Percentiles rank a stretch among this genome's conserved stretches.
Conservation (phyloP, 768 basidiomycete species). For the Psilocybe cubensis region DNA sequence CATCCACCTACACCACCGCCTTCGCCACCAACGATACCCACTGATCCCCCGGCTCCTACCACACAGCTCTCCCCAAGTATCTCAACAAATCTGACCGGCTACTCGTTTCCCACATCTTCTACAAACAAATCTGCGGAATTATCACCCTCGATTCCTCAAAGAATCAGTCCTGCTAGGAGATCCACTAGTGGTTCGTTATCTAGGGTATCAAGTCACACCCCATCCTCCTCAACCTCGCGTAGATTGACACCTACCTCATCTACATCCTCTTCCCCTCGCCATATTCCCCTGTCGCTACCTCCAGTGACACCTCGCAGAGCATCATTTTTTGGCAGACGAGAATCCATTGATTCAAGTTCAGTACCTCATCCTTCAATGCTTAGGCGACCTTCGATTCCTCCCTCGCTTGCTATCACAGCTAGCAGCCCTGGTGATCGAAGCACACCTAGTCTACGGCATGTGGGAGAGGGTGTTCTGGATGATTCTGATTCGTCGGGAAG, state of each 20-base stretch:
- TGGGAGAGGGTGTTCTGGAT: constrained; percentile 78
- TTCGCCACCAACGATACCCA: constrained; percentile 19
- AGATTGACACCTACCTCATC: constrained; percentile 62
- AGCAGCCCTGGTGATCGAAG: constrained; percentile 45
- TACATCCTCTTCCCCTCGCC: constrained; percentile 59
- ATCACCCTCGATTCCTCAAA: constrained; percentile 4
- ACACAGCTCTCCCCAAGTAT: constrained; percentile 18
- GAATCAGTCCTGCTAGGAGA: constrained; percentile 19
- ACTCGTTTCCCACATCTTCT: constrained; percentile 18
- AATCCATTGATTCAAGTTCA: constrained; percentile 33
- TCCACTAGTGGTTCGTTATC: constrained; percentile 18
- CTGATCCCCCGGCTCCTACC: constrained; percentile 5
- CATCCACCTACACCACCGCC: constrained; percentile 27
- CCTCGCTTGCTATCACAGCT: constrained; percentile 33
- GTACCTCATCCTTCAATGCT: not conserved
- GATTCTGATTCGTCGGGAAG: constrained; percentile 72
- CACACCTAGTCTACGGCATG: constrained; percentile 55
- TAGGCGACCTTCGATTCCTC: constrained; percentile 20
- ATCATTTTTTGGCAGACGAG: constrained; percentile 42
- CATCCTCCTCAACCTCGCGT: constrained; percentile 45
- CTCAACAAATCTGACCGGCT: constrained; percentile 5
- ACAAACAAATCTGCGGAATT: constrained; percentile 9
- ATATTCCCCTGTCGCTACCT: constrained; percentile 44
- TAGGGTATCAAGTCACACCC: constrained; percentile 19
- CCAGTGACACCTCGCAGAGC: constrained; percentile 45